These are phyloP conservation scores for Dissoconium aciculare DNA, from an alignment of 2,329 filamentous ascomycete species.

Conservation along the genomic window DNA sequence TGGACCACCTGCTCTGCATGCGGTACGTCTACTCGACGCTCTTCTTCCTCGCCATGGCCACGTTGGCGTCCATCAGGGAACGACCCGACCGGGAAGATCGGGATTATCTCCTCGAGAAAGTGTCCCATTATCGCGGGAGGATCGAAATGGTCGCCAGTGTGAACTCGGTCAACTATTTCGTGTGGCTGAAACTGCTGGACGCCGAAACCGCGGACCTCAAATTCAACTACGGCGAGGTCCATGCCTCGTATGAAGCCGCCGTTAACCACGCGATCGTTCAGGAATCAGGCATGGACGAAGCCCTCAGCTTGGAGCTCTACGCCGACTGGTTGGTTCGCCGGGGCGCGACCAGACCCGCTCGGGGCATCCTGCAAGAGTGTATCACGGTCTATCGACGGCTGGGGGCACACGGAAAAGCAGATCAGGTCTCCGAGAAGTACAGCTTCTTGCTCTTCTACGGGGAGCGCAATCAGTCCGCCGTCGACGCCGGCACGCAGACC, in stretches of 20 bases:
- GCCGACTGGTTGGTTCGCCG: conserved; percentile 54
- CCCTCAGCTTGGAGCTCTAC: conserved; percentile 58
- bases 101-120: conserved; percentile 36
- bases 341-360: conserved; percentile 51
- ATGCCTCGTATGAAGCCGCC: conserved; percentile 53
- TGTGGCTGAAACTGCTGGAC: conserved; percentile 53
- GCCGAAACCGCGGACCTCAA: conserved; percentile 49
- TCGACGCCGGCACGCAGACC: conserved; percentile 52
- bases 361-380: conserved; percentile 52
- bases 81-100: conserved; percentile 26
- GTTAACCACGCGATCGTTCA: conserved; percentile 58
- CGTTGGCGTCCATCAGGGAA: conserved; percentile 27
- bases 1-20: conserved; percentile 31
- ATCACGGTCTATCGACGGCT: conserved; percentile 53
- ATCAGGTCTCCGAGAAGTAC: conserved; percentile 53
- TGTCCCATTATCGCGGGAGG: conserved; percentile 42
- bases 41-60: conserved; percentile 30
- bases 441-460: conserved; percentile 47
- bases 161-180: conserved; percentile 55
- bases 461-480: conserved; percentile 43
- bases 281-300: conserved; percentile 55
- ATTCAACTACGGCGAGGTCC: conserved; percentile 34
- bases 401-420: conserved; percentile 54
- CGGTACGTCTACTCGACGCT: conserved; percentile 28
- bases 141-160: conserved; percentile 50